Percentiles rank a stretch among this genome's conserved stretches.
These are phyloP conservation scores for Leucocoprinus birnbaumii DNA, from an alignment of 768 basidiomycete genomes.

Conservation along the genomic window DNA sequence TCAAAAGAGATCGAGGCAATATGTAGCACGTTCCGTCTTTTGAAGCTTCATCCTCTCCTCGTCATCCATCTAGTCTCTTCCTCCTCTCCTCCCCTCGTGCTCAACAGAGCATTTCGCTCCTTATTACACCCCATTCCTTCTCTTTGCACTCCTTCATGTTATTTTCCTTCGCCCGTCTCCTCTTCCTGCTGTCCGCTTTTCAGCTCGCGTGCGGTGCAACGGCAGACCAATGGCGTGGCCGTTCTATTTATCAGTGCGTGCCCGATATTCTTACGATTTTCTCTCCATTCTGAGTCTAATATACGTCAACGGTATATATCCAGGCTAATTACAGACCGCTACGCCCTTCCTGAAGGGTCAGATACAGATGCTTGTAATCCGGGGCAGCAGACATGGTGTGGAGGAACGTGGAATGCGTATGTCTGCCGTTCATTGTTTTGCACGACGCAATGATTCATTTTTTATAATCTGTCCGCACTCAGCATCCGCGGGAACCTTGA, in stretches of 20 bases:
- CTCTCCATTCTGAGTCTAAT: neutral
- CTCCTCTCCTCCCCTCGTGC: conserved; percentile 7
- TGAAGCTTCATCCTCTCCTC: neutral
- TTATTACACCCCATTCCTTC: conserved; percentile 20
- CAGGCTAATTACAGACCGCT: conserved; percentile 75
- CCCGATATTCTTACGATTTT: neutral
- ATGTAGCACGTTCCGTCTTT: neutral
- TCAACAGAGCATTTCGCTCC: conserved; percentile 12
- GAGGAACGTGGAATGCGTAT: conserved; percentile 79
- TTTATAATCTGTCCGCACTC: neutral
- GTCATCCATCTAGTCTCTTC: neutral
- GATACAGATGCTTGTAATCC: conserved; percentile 54
- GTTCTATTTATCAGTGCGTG: conserved; percentile 77
- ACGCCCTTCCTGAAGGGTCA: conserved; percentile 59
- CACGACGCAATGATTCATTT: neutral
- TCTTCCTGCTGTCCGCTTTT: conserved; percentile 14
- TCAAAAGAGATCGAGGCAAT: neutral
- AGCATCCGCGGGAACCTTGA: conserved; percentile 75
- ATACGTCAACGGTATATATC: neutral
- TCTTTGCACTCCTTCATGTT: conserved; percentile 19
- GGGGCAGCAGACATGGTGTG: conserved; percentile 67
- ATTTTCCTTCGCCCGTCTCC: conserved; percentile 20
- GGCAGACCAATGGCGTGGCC: conserved; percentile 70
- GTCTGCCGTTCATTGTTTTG: conserved; percentile 18
- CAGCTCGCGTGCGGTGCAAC: conserved; percentile 50